These are phyloP conservation scores for Kazachstania sp. DNA, from an alignment of 1,139 yeast species.

Conservation along the genomic window DNA sequence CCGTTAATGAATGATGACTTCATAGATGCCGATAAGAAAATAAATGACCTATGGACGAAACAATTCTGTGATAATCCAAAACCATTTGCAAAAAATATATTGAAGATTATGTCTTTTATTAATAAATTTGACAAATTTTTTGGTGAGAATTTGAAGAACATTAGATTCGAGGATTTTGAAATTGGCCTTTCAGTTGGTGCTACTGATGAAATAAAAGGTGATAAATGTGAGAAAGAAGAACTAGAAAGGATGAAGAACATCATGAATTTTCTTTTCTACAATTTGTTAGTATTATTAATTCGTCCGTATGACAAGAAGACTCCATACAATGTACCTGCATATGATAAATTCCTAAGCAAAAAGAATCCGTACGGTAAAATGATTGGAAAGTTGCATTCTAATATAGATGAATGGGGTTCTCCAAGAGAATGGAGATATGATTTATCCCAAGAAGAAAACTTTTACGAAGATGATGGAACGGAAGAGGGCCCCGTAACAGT, in stretches of 20 bases:
- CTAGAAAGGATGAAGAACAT: slow-evolving; percentile 20
- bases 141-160: slow-evolving; percentile 29
- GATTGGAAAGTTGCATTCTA: slow-evolving; percentile 22
- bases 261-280: slow-evolving; percentile 23
- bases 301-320: background rate
- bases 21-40: slow-evolving; percentile 10
- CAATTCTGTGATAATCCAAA: slow-evolving; percentile 22
- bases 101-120: slow-evolving; percentile 38
- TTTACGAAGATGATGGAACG: background rate
- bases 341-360: slow-evolving; percentile 29
- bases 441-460: background rate
- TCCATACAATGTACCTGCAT: background rate
- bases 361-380: slow-evolving; percentile 22
- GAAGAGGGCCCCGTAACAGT: background rate
- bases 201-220: slow-evolving; percentile 29
- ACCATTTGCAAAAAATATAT: slow-evolving; percentile 40
- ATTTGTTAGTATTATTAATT: slow-evolving; percentile 20
- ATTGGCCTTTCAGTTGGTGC: slow-evolving; percentile 32
- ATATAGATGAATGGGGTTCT: slow-evolving; percentile 34
- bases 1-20: slow-evolving; percentile 11
- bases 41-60: background rate
- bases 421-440: slow-evolving; percentile 42
- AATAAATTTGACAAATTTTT: slow-evolving; percentile 36
- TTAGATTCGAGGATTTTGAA: slow-evolving; percentile 44
- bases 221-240: slow-evolving; percentile 12